Conservation (phyloP, 345 rosid genomes). For the Camelina laxa region DNA sequence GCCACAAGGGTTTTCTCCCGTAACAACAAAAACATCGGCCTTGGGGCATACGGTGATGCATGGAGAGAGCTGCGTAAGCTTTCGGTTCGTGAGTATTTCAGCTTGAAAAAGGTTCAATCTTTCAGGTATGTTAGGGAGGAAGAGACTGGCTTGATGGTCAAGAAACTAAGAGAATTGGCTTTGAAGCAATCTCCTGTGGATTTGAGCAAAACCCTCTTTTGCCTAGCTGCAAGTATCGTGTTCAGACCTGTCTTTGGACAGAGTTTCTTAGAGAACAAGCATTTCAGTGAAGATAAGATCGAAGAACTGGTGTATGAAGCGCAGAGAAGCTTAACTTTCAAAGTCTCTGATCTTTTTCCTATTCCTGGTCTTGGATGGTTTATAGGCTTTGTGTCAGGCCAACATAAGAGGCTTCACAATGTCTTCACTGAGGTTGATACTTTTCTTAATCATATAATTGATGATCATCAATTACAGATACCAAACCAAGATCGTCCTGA, state of each 20-base stretch:
- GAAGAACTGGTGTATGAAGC: conserved; percentile 11
- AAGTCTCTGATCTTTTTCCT: conserved; percentile 32
- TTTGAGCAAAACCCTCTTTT: conserved; percentile 21
- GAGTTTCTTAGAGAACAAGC: conserved; percentile 30
- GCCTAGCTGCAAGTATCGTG: conserved; percentile 16
- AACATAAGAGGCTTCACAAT: neutral
- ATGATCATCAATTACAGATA: conserved; percentile 20
- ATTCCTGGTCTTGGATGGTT: conserved; percentile 31
- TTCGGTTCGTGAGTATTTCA: conserved; percentile 30
- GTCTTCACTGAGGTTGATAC: conserved; percentile 5
- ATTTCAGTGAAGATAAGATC: conserved; percentile 23
- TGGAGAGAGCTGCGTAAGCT: conserved; percentile 44
- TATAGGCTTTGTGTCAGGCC: conserved; percentile 23
- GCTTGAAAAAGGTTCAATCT: conserved; percentile 32
- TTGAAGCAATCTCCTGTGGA: conserved; percentile 4
- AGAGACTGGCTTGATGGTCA: conserved; percentile 37
- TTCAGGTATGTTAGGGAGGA: conserved; percentile 40
- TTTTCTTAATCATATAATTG: conserved; percentile 30
- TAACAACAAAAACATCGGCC: conserved; percentile 29
- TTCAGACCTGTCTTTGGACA: conserved; percentile 31
- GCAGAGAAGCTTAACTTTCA: neutral
- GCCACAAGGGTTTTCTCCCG: conserved; percentile 35
- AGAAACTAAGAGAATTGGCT: conserved; percentile 23
- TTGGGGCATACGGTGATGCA: conserved; percentile 36
- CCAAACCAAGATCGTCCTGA: neutral